Percentiles rank a stretch among this genome's conserved stretches.
phyloP scores from a whole-genome alignment of 352 stramenopile genomes.

The Globisporangium spinosum region DNA sequence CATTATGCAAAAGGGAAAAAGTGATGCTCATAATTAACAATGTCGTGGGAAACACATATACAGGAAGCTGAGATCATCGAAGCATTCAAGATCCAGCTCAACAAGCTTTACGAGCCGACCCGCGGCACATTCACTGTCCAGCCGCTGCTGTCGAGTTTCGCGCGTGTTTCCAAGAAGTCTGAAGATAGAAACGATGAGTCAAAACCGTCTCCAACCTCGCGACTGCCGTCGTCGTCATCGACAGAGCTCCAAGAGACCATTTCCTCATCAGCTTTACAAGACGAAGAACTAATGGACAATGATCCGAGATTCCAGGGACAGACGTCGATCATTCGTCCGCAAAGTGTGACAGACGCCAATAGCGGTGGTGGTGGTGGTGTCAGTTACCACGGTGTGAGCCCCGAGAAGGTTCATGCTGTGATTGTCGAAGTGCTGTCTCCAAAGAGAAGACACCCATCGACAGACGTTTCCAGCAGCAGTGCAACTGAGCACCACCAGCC shows the following conservation, averaged over 20 bases:
- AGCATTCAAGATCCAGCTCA: conserved; percentile 51
- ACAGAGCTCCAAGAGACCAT: not conserved
- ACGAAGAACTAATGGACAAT: not conserved
- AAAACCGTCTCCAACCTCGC: not conserved
- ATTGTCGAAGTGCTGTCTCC: conserved; percentile 14
- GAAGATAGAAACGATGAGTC: not conserved
- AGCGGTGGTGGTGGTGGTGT: not conserved
- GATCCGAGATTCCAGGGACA: not conserved
- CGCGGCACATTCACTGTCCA: conserved; percentile 61
- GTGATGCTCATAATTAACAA: not conserved
- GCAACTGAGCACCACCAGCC: not conserved
- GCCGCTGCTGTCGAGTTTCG: conserved; percentile 44
- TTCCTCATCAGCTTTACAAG: not conserved
- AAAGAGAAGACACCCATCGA: not conserved
- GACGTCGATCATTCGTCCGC: conserved; percentile 7
- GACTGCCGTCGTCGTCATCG: not conserved
- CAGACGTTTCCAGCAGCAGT: not conserved
- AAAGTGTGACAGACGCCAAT: not conserved
- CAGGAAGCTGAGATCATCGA: conserved; percentile 56
- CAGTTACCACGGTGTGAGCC: not conserved
- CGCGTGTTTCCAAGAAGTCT: conserved; percentile 13
- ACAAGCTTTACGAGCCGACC: conserved; percentile 59
- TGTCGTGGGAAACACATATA: not conserved
- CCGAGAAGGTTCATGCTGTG: not conserved
- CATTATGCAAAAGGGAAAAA: not conserved